A percentile compares a stretch with the other conserved stretches of the same genome.
These are phyloP conservation scores for Eragrostis nindensis DNA, from an alignment of 176 grass and related monocot genomes.

Conservation along the genomic window DNA sequence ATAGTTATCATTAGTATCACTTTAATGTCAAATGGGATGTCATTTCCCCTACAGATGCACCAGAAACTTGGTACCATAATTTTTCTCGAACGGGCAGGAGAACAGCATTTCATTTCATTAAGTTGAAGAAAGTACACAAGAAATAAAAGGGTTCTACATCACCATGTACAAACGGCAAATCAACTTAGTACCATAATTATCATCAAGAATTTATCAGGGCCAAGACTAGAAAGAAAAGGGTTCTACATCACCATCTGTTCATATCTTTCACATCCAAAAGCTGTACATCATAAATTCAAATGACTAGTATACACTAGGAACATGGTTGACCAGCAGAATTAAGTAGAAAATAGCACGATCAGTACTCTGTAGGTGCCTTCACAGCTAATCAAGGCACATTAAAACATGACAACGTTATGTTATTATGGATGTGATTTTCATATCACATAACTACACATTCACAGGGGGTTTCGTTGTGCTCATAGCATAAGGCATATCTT, in stretches of 20 bases:
- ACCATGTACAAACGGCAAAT: no score
- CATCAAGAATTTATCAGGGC: neutral
- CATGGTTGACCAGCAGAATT: neutral
- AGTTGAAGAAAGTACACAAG: no score
- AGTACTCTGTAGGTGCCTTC: neutral
- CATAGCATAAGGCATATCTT: no score
- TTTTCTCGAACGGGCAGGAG: no score
- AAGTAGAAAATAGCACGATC: neutral
- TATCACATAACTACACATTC: neutral
- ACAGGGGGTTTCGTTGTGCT: neutral
- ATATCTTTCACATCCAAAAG: neutral
- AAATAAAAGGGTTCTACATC: no score
- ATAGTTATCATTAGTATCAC: slow-evolving; percentile 2
- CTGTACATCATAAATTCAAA: slow-evolving; percentile 4
- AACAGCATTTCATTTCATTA: no score
- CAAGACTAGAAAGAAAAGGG: neutral
- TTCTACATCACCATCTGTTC: neutral
- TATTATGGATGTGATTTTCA: neutral
- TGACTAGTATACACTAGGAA: neutral
- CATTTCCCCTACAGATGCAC: neutral
- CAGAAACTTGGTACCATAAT: neutral
- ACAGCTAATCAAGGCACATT: neutral
- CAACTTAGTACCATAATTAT: neutral
- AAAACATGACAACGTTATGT: neutral
- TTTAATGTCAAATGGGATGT: neutral